These are phyloP conservation scores for Naganishia antarctica DNA, from an alignment of 768 basidiomycete genomes.

Conservation along the genomic window DNA sequence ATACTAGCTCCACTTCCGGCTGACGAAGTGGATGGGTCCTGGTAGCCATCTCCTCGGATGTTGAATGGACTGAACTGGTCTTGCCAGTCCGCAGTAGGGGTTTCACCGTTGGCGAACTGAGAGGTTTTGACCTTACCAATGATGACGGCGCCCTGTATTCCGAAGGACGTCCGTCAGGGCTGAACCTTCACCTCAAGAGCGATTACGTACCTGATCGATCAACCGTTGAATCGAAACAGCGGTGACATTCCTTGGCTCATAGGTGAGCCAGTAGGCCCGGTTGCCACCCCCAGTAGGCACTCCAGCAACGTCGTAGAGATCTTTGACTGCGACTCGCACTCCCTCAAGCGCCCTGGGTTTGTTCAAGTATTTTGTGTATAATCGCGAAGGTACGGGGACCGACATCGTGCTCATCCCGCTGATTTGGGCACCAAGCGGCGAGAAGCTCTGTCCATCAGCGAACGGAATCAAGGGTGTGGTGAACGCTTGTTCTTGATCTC, in stretches of 20 bases:
- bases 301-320: constrained; percentile 52
- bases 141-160: constrained; percentile 53
- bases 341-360: constrained; percentile 52
- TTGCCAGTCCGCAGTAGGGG: constrained; percentile 37
- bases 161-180: neutral
- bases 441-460: constrained; percentile 26
- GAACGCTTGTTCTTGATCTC: constrained; percentile 37
- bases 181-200: neutral
- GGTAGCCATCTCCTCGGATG: constrained; percentile 42
- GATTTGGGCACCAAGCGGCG: constrained; percentile 25
- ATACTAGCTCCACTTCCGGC: constrained; percentile 37
- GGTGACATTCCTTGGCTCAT: constrained; percentile 48
- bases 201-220: constrained; percentile 47
- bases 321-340: constrained; percentile 56
- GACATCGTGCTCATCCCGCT: constrained; percentile 36
- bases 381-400: constrained; percentile 57
- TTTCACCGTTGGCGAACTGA: constrained; percentile 33
- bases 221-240: constrained; percentile 55
- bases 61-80: constrained; percentile 40
- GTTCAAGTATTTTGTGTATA: constrained; percentile 45
- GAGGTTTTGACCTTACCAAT: constrained; percentile 57
- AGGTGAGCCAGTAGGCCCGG: constrained; percentile 48
- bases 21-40: constrained; percentile 37
- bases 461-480: constrained; percentile 31
- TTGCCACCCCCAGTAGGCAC: constrained; percentile 50